These are phyloP conservation scores for Isabelozyma pseudorhagii DNA, from an alignment of 805 yeast genomes.

Conservation along the genomic window DNA sequence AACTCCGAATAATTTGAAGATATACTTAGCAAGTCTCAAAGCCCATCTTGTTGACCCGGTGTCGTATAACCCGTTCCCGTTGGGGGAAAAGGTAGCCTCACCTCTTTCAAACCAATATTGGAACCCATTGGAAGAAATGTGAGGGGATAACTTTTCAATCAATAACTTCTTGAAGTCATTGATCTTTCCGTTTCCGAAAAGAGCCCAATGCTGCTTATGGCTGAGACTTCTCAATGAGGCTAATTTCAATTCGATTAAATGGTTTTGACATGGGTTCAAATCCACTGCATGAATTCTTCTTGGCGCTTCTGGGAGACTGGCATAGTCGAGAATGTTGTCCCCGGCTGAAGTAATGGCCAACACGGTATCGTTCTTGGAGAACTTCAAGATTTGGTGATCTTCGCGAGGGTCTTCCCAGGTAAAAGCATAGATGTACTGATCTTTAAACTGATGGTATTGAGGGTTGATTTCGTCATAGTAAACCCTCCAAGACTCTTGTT, in stretches of 20 bases:
- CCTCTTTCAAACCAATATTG: constrained; percentile 78
- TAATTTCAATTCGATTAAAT: constrained; percentile 71
- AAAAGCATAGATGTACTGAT: constrained; percentile 82
- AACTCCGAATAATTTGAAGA: constrained; percentile 58
- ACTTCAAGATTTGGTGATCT: constrained; percentile 63
- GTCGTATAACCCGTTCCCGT: constrained; percentile 66
- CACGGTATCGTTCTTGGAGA: constrained; percentile 64
- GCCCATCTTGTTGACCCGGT: constrained; percentile 91
- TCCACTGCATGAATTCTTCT: constrained; percentile 80
- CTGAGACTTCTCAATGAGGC: constrained; percentile 61
- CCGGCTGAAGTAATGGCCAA: constrained; percentile 86
- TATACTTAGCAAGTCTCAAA: constrained; percentile 58
- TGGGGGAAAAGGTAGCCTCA: constrained; percentile 48
- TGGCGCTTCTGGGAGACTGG: constrained; percentile 69
- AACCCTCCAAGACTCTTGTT: constrained; percentile 73
- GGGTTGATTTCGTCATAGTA: constrained; percentile 72
- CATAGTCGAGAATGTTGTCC: constrained; percentile 74
- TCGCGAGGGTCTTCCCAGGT: constrained; percentile 92
- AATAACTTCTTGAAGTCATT: constrained; percentile 44
- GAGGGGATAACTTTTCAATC: constrained; percentile 56
- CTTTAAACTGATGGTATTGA: constrained; percentile 65
- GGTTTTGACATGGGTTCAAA: constrained; percentile 79
- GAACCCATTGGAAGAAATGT: constrained; percentile 74
- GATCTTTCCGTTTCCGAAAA: constrained; percentile 75
- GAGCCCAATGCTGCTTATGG: constrained; percentile 63